Evolutionary conservation across 371 early-diverging fungal genomes (phyloP).

Genomic region (Rhizopus microsporus): DNA sequence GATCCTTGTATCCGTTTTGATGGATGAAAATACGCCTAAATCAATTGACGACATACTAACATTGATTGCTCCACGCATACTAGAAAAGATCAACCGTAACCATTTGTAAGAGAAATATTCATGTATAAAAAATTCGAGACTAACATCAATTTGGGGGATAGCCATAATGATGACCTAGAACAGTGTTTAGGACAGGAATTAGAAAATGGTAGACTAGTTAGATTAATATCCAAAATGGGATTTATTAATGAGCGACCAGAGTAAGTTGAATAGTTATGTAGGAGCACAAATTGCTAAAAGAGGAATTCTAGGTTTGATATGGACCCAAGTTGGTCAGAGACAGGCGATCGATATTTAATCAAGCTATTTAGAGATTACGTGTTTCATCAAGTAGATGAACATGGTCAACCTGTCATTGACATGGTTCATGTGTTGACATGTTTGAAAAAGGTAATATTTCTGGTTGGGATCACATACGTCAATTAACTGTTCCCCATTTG

Average conservation of each 20-base stretch:
- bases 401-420: conserved; percentile 84
- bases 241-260: conserved; percentile 96
- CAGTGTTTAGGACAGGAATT: conserved; percentile 77
- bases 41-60: conserved; percentile 82
- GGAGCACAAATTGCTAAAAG: background rate
- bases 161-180: conserved; percentile 81
- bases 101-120: conserved; percentile 52
- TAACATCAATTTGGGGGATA: conserved; percentile 3
- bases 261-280: conserved; percentile 41
- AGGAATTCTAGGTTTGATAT: conserved; percentile 66
- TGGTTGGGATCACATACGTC: background rate
- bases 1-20: conserved; percentile 75
- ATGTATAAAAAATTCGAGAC: background rate
- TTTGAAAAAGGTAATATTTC: conserved; percentile 81
- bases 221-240: conserved; percentile 86
- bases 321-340: conserved; percentile 96
- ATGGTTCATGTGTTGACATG: conserved; percentile 91
- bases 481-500: background rate
- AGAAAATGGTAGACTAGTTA: conserved; percentile 89
- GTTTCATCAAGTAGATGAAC: conserved; percentile 94
- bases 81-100: conserved; percentile 73
- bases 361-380: conserved; percentile 97
- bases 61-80: conserved; percentile 76
- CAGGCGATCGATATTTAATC: conserved; percentile 94
- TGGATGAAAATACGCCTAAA: conserved; percentile 78